These are phyloP conservation scores for Calonectria hongkongensis DNA, from an alignment of 2,329 filamentous ascomycete genomes.

Conservation along the genomic window DNA sequence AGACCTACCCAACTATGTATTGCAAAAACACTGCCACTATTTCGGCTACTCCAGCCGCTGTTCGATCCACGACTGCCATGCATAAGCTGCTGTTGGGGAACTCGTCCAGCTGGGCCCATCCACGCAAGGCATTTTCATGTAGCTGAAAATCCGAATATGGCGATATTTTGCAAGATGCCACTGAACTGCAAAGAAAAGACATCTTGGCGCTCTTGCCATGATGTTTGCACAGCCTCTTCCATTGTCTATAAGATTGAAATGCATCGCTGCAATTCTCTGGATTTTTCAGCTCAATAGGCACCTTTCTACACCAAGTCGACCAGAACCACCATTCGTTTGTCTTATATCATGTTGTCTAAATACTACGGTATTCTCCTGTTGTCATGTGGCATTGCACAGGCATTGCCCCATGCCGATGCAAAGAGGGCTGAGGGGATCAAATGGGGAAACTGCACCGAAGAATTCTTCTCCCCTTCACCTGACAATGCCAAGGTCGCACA, in stretches of 20 bases:
- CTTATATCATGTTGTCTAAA: not conserved
- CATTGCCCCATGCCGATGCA: not conserved
- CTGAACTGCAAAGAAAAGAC: not conserved
- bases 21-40: not conserved
- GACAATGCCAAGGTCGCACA: not conserved
- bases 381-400: conserved; percentile 3
- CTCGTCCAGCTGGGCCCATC: not conserved
- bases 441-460: not conserved
- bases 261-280: too few species aligned
- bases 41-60: not conserved
- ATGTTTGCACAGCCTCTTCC: not conserved
- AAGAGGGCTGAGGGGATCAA: not conserved
- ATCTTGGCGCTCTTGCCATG: not conserved
- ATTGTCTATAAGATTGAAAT: not conserved
- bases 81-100: not conserved
- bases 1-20: not conserved
- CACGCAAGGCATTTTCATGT: not conserved
- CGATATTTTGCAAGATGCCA: not conserved
- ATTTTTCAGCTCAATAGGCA: not conserved
- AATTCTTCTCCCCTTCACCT: not conserved
- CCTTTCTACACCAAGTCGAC: not conserved
- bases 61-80: not conserved
- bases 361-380: not conserved
- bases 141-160: not conserved
- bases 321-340: not conserved